A percentile compares a stretch with the other conserved stretches of the same genome.
Evolutionary conservation across 768 basidiomycete species (phyloP).

Genomic region (Daedaleopsis nitida): DNA sequence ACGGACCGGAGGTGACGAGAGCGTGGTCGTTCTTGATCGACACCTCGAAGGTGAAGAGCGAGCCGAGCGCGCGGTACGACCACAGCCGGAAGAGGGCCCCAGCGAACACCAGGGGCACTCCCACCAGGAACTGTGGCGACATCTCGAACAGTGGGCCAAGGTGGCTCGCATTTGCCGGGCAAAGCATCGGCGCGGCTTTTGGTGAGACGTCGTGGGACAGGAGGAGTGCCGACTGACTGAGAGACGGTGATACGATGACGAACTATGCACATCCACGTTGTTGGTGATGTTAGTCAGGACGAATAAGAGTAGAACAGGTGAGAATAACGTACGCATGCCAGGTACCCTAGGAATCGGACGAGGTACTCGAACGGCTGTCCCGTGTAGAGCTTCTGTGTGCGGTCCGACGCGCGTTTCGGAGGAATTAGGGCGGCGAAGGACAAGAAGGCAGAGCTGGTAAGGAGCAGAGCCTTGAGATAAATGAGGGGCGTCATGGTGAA

Average conservation of each 20-base stretch:
- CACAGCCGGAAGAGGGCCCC: slow-evolving; percentile 37
- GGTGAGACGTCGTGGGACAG: background rate
- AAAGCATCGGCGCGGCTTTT: background rate
- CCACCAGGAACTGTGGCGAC: slow-evolving; percentile 12
- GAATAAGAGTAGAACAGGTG: background rate
- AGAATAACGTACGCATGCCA: slow-evolving; percentile 1
- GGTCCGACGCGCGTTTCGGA: background rate
- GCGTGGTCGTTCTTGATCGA: slow-evolving; percentile 35
- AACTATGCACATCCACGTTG: background rate
- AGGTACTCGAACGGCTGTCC: slow-evolving; percentile 6
- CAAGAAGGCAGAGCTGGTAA: background rate
- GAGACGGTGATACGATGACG: background rate
- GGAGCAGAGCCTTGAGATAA: background rate
- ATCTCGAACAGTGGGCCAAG: background rate
- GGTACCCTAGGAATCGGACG: slow-evolving; percentile 6
- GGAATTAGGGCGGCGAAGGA: background rate
- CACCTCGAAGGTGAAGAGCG: slow-evolving; percentile 41
- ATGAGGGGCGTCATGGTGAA: background rate
- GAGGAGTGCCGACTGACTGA: background rate
- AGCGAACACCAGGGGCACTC: slow-evolving; percentile 15
- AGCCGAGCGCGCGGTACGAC: slow-evolving; percentile 37
- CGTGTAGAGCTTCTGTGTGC: background rate
- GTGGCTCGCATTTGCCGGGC: background rate
- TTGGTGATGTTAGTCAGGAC: background rate
- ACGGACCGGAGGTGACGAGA: slow-evolving; percentile 41